phyloP scores from a whole-genome alignment of 108 stramenopile genomes.

The Asterionellopsis glacialis region DNA sequence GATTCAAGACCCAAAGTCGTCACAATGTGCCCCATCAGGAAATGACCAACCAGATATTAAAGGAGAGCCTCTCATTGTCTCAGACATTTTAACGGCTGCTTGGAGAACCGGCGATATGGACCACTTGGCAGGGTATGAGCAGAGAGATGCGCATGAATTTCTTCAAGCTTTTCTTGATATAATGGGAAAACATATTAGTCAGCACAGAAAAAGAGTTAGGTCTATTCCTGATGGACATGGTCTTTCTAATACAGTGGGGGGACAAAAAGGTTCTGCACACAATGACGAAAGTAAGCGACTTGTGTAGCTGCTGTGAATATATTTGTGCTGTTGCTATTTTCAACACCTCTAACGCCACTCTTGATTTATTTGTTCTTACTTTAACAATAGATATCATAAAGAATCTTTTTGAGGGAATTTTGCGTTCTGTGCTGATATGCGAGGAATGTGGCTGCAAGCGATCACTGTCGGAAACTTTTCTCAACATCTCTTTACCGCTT shows the following conservation, averaged over 20 bases:
- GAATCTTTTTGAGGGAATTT: slow-evolving; percentile 63
- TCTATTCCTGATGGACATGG: background rate
- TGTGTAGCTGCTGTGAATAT: background rate
- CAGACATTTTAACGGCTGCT: slow-evolving; percentile 72
- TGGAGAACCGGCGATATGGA: slow-evolving; percentile 73
- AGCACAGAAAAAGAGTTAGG: background rate
- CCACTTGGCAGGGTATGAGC: slow-evolving; percentile 78
- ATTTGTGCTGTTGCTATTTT: background rate
- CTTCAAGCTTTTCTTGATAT: slow-evolving; percentile 76
- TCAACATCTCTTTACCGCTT: slow-evolving; percentile 69
- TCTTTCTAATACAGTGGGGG: too few species aligned
- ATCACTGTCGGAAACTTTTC: slow-evolving; percentile 55
- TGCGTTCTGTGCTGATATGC: slow-evolving; percentile 70
- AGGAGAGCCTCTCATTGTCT: slow-evolving; percentile 77
- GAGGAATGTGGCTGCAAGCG: slow-evolving; percentile 67
- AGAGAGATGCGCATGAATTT: slow-evolving; percentile 91
- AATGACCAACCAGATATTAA: background rate
- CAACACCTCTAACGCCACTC: background rate
- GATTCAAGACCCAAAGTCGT: slow-evolving; percentile 12
- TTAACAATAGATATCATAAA: slow-evolving; percentile 38
- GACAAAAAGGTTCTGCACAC: too few species aligned
- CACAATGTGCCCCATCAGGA: background rate
- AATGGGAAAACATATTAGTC: slow-evolving; percentile 31
- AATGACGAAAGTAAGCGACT: too few species aligned
- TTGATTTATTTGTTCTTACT: background rate